phyloP scores from a whole-genome alignment of 2,329 filamentous ascomycete genomes.

The Botrytis squamosa region DNA sequence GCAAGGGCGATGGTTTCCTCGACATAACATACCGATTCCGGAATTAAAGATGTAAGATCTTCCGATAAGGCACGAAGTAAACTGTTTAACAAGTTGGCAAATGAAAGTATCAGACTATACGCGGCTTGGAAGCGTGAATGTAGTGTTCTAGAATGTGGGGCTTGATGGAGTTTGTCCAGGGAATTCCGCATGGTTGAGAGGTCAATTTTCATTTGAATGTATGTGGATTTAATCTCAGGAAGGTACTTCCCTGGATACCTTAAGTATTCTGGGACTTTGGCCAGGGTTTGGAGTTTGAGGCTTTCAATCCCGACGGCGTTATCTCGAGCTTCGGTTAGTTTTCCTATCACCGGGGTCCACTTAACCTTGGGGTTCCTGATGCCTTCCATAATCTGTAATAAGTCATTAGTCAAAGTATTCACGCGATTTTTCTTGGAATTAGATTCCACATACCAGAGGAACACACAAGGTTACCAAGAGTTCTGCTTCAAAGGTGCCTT shows the following conservation, averaged over 20 bases:
- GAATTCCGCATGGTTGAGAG: background rate
- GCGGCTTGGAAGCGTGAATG: background rate
- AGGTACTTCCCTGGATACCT: background rate
- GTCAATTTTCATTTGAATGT: background rate
- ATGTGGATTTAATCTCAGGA: background rate
- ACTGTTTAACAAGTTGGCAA: background rate
- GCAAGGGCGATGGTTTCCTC: background rate
- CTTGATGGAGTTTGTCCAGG: background rate
- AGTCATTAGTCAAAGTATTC: background rate
- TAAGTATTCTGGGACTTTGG: background rate
- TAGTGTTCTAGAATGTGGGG: background rate
- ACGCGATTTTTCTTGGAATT: accelerated
- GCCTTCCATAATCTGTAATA: background rate
- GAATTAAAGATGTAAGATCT: background rate
- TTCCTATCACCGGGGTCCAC: background rate
- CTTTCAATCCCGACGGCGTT: background rate
- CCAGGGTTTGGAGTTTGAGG: background rate
- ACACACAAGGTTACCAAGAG: background rate
- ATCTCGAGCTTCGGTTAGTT: conserved; percentile 9
- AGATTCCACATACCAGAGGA: background rate
- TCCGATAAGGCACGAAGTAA: background rate
- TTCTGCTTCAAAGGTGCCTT: background rate
- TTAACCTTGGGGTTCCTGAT: background rate
- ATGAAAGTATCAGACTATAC: background rate
- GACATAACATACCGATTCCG: background rate